A percentile compares a stretch with the other conserved stretches of the same genome.
These are phyloP conservation scores for Crithidia expoeki DNA, from an alignment of 208 protist species.

Conservation along the genomic window DNA sequence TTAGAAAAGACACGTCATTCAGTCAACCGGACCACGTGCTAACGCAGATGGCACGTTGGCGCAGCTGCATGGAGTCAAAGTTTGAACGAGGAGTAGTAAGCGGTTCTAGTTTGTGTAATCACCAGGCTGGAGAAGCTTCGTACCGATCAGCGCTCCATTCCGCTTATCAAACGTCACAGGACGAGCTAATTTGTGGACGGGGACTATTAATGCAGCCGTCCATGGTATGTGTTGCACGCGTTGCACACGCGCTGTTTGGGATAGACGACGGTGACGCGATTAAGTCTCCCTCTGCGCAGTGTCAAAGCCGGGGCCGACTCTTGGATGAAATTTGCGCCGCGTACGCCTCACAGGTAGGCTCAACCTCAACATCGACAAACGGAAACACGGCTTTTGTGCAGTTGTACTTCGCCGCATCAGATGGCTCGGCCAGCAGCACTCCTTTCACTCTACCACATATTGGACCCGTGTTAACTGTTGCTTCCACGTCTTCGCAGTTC, in stretches of 20 bases:
- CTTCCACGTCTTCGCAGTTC: background rate
- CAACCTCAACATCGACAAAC: background rate
- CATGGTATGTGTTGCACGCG: conserved; percentile 5
- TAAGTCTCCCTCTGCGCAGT: background rate
- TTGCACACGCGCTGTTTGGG: conserved; percentile 12
- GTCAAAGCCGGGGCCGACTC: background rate
- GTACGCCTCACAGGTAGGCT: background rate
- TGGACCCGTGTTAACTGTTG: background rate
- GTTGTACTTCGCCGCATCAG: background rate
- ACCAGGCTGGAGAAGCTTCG: no score
- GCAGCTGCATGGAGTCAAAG: conserved; percentile 15
- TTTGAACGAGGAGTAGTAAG: background rate
- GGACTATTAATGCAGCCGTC: conserved; percentile 24
- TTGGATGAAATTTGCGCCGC: background rate
- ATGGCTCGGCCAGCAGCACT: background rate
- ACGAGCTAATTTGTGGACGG: conserved; percentile 11
- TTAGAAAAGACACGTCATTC: background rate
- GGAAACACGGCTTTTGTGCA: no score
- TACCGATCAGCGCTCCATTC: no score
- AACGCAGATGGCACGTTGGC: conserved; percentile 13
- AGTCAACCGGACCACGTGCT: background rate
- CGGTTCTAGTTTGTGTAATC: background rate
- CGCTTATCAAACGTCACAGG: background rate
- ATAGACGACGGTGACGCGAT: background rate
- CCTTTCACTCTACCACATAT: background rate